These are phyloP conservation scores for Epichloe scottii DNA, from an alignment of 2,329 filamentous ascomycete genomes.

Conservation along the genomic window DNA sequence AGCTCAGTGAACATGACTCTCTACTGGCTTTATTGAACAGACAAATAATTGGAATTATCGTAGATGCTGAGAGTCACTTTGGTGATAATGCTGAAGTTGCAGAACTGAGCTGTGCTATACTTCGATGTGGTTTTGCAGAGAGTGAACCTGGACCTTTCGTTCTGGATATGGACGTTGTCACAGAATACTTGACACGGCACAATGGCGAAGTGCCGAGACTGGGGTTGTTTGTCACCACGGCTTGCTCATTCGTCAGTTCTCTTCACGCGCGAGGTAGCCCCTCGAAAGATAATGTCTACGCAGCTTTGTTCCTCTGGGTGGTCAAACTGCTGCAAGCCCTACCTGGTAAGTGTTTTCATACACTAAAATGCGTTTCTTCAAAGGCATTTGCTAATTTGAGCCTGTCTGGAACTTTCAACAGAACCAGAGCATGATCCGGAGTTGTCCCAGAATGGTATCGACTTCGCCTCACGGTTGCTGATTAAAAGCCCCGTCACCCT, in stretches of 20 bases:
- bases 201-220: constrained; percentile 50
- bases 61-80: constrained; percentile 38
- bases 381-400: background rate
- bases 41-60: constrained; percentile 33
- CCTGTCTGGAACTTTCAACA: constrained; percentile 22
- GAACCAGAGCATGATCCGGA: constrained; percentile 60
- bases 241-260: constrained; percentile 56
- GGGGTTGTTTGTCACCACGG: constrained; percentile 57
- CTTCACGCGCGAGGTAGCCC: constrained; percentile 32
- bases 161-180: constrained; percentile 52
- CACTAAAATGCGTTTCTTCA: background rate
- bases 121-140: constrained; percentile 66
- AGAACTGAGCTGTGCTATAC: constrained; percentile 58
- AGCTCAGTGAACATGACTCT: constrained; percentile 2
- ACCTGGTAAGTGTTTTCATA: constrained; percentile 29
- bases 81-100: constrained; percentile 52
- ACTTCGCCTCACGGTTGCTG: constrained; percentile 55
- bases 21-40: constrained; percentile 26
- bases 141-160: constrained; percentile 65
- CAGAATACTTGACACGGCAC: constrained; percentile 51
- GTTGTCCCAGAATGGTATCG: constrained; percentile 60
- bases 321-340: constrained; percentile 49
- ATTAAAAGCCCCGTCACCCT: constrained; percentile 49
- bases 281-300: constrained; percentile 35
- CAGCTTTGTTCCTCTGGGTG: constrained; percentile 46